phyloP scores from a whole-genome alignment of 2,329 filamentous ascomycete genomes.

The Waltergamsia citrina region DNA sequence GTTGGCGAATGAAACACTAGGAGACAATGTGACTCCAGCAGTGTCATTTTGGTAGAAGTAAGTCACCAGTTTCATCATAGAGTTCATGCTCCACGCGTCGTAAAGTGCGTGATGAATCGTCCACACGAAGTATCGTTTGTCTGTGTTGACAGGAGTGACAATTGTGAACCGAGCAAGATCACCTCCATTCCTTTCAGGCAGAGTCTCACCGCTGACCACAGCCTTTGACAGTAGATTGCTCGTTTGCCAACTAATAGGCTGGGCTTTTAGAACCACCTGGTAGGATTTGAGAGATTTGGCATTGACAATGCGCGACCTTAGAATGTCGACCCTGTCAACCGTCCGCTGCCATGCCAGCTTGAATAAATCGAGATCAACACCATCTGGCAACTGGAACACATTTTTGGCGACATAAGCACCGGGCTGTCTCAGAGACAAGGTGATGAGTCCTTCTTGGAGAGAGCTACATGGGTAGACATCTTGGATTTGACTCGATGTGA shows the following conservation, averaged over 20 bases:
- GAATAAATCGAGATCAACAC: slow-evolving; percentile 1
- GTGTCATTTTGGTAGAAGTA: background rate
- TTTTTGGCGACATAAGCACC: slow-evolving; percentile 9
- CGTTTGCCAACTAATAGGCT: slow-evolving; percentile 7
- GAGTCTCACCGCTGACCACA: slow-evolving; percentile 15
- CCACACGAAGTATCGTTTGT: slow-evolving; percentile 9
- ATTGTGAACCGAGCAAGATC: slow-evolving; percentile 10
- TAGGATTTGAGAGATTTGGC: slow-evolving; percentile 8
- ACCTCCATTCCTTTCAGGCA: slow-evolving; percentile 11
- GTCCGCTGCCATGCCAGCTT: slow-evolving; percentile 12
- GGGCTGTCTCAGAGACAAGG: slow-evolving; percentile 6
- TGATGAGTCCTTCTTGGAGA: slow-evolving; percentile 9
- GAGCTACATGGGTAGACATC: slow-evolving; percentile 9
- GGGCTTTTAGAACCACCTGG: slow-evolving; percentile 8
- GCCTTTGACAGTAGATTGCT: background rate
- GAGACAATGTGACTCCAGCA: background rate
- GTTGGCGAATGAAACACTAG: slow-evolving; percentile 19
- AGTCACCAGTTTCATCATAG: background rate
- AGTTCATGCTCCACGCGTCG: slow-evolving; percentile 8
- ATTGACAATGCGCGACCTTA: slow-evolving; percentile 14
- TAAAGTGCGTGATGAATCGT: slow-evolving; percentile 12
- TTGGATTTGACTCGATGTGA: slow-evolving; percentile 6
- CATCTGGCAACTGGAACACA: slow-evolving; percentile 10
- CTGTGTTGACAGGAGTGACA: slow-evolving; percentile 2
- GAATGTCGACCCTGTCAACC: slow-evolving; percentile 9